Evolutionary conservation across 768 basidiomycete species (phyloP), one percentile per base, ranked within the genome.

Genomic region (Russula vinacea): DNA sequence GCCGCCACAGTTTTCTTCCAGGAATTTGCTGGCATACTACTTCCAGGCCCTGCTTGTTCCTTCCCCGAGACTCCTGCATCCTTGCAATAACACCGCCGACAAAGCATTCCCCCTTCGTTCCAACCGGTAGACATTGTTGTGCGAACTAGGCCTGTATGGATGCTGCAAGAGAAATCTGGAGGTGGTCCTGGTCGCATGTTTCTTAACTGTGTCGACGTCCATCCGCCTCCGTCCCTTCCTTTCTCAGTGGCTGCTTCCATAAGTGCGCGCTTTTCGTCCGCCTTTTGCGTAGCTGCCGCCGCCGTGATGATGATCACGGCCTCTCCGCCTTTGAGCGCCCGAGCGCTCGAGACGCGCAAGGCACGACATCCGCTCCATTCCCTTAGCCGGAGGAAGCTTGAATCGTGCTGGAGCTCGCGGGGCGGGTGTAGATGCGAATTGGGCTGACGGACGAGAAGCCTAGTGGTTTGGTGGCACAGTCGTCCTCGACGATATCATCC

Each of bases 201-300:
- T 87, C 81, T 99, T 99, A 83, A 98, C 98, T 58, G 80, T 73
- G 8, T 97, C 94, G 56, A 83, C 82, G 61, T 86, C 83, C 74
- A 97, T 82, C 51, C 85, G 77, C n/a, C n/a, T n/a, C n/a, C n/a
- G n/a, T n/a, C n/a, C n/a, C n/a, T n/a, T n/a, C n/a, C n/a, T n/a
- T n/a, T n/a, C n/a, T n/a, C n/a, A n/a, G n/a, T n/a, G n/a, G n/a
- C 67, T 1, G 68, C 71, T 10, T 65, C 70, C 52, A 50, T 56
- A n/a, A 65, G 59, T 16, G 69, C 69, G 14, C 65, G 58, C 3
- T 73, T 45, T 69, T 73, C 37, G 35, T 58, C 67, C n/a, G 53
- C 66, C 35, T 67, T 65, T 51, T 67, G 66, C 17, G 70, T 70
- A 2, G 76, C 76, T 7, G 70, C 76, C 3, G 76, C 76, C 29